Evolutionary conservation across 192 early-diverging fungal species (phyloP).

Genomic region (Mortierella antarctica): DNA sequence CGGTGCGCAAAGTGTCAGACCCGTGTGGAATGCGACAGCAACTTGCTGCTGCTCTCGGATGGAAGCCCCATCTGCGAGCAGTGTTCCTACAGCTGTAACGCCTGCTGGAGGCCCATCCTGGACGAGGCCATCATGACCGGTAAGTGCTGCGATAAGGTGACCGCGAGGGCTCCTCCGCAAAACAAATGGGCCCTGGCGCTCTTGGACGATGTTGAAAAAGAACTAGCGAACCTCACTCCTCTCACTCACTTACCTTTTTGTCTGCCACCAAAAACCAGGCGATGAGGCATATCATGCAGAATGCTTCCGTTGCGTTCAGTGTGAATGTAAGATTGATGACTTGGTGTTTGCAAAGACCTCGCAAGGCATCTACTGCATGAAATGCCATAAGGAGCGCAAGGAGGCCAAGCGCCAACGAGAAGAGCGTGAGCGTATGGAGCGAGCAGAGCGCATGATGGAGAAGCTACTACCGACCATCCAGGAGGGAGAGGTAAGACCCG

Average conservation of each 20-base stretch:
- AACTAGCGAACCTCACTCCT: too few species aligned
- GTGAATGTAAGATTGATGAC: conserved; percentile 78
- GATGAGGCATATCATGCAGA: conserved; percentile 85
- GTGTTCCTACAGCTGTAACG: conserved; percentile 80
- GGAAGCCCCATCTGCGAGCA: conserved; percentile 86
- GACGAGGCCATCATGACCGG: conserved; percentile 88
- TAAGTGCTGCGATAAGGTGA: conserved; percentile 23
- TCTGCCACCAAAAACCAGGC: conserved; percentile 53
- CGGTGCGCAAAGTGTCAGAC: conserved; percentile 79
- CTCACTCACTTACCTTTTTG: too few species aligned
- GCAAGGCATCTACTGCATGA: conserved; percentile 81
- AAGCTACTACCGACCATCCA: conserved; percentile 45
- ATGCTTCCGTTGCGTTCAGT: conserved; percentile 84
- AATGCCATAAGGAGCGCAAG: conserved; percentile 74
- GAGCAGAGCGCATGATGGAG: conserved; percentile 26
- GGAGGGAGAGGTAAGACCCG: conserved; percentile 31
- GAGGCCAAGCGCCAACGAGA: conserved; percentile 71
- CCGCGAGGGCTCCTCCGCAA: too few species aligned
- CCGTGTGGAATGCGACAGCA: conserved; percentile 80
- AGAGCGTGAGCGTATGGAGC: conserved; percentile 50
- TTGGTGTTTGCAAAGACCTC: conserved; percentile 84
- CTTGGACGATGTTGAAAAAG: too few species aligned
- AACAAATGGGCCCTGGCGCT: not conserved
- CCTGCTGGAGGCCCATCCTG: conserved; percentile 77
- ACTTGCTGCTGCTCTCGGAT: conserved; percentile 77